Percentiles rank a stretch among this genome's conserved stretches.
Evolutionary conservation across 169 alveolate genomes (phyloP).

Genomic region (Fabrea salina): DNA sequence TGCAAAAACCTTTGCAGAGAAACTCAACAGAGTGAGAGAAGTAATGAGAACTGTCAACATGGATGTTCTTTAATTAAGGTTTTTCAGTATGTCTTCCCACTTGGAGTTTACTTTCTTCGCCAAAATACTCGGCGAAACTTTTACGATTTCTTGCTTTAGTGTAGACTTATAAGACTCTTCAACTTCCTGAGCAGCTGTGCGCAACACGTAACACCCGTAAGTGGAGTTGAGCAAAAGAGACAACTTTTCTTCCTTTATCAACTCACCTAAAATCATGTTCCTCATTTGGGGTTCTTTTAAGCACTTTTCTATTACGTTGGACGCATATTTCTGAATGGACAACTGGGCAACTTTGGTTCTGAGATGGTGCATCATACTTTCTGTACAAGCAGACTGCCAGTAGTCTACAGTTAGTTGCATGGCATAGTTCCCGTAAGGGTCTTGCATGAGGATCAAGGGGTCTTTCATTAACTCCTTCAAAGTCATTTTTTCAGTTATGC

Average conservation of each 20-base stretch:
- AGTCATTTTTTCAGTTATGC: constrained; percentile 32
- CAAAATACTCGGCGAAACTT: too few relatives aligned
- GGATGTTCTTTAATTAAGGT: too few relatives aligned
- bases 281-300: constrained; percentile 23
- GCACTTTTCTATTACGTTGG: constrained; percentile 77
- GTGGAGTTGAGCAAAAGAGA: neutral
- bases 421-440: constrained; percentile 81
- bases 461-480: constrained; percentile 36
- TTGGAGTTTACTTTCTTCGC: too few relatives aligned
- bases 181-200: constrained; percentile 38
- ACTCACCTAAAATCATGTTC: neutral
- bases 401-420: constrained; percentile 58
- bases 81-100: too few relatives aligned
- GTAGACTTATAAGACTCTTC: too few relatives aligned
- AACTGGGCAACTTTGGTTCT: constrained; percentile 47
- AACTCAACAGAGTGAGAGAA: too few relatives aligned
- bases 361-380: constrained; percentile 36
- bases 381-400: constrained; percentile 41
- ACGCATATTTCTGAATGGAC: constrained; percentile 69
- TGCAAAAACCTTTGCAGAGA: too few relatives aligned
- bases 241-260: neutral
- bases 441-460: constrained; percentile 63
- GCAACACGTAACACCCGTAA: constrained; percentile 25
- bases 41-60: too few relatives aligned
- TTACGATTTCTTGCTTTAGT: too few relatives aligned